Base-by-base conservation (phyloP, 2,329 filamentous ascomycete genomes). In the Byssothecium circinans region DNA sequence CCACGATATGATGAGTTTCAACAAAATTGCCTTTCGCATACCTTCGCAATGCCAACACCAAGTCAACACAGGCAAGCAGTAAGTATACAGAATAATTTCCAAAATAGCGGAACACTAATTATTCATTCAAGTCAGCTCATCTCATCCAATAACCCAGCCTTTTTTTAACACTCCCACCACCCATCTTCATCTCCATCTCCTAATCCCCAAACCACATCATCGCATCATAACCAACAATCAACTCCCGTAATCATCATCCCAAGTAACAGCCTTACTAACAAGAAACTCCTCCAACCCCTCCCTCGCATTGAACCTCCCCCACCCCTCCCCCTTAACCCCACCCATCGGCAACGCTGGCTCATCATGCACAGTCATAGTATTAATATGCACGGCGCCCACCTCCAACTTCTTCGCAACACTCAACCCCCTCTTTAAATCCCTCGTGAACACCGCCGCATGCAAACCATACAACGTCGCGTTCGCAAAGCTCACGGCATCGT, bases 301-400 rank as follows among this genome's bases (percentile, higher is more conserved):
- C 14, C n/a, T 27, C 4, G 48, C 48, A 43, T 52, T 52, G 33
- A 59, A 59, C 30, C 52, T 29, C 3, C 54, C 54, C 53, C 47
- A 56, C n/a, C 57, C 52, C 34, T 38, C 45, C n/a, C 32, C 37
- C 30, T 58, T 60, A 4, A 47, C 44, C 0, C 50, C 52, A 11
- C 57, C 54, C 30, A 54, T 48, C 18, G 54, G 57, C 43, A 60
- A 19, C 12, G 41, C 34, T 12, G 47, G 38, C 42, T 57, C 54
- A 43, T 56, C 50, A 41, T 56, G 54, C n/a, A 54, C 47, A 11
- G 49, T 60, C 43, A 50, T 53, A 19, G 45, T 52, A 37, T 61
- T 59, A 17, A 57, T 49, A 50, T 57, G 54, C n/a, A 53, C 52
- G 37, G 56, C 52, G 2, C 56, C 50, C 17, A 43, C 30, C n/a